A percentile compares a stretch with the other conserved stretches of the same genome.
These are phyloP conservation scores for Kluyveromyces lactis DNA, from an alignment of 805 yeast species.

Conservation along the genomic window DNA sequence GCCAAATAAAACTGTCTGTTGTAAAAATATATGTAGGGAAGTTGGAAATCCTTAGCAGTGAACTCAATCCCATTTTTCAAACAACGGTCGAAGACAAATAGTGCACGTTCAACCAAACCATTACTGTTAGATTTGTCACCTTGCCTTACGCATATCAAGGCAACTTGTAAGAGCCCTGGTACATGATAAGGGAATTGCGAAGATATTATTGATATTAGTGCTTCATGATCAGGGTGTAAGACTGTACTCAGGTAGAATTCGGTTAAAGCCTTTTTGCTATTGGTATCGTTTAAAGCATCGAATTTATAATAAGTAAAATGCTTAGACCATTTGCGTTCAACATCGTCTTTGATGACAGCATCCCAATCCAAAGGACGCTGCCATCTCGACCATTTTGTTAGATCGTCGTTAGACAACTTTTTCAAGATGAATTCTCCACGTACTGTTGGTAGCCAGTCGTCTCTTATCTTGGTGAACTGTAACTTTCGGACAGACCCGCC, in stretches of 20 bases:
- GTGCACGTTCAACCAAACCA: slow-evolving; percentile 66
- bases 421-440: slow-evolving; percentile 56
- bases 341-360: slow-evolving; percentile 38
- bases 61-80: slow-evolving; percentile 53
- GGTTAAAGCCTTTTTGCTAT: slow-evolving; percentile 28
- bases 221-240: slow-evolving; percentile 72
- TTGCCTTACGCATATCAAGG: slow-evolving; percentile 64
- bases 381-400: slow-evolving; percentile 31
- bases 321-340: slow-evolving; percentile 28
- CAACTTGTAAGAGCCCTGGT: slow-evolving; percentile 71
- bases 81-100: slow-evolving; percentile 73
- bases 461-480: slow-evolving; percentile 61
- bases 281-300: slow-evolving; percentile 31
- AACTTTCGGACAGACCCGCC: slow-evolving; percentile 50
- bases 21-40: slow-evolving; percentile 68
- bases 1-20: slow-evolving; percentile 74
- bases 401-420: slow-evolving; percentile 35
- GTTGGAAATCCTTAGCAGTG: slow-evolving; percentile 45
- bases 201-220: slow-evolving; percentile 45
- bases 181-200: slow-evolving; percentile 64
- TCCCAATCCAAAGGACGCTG: slow-evolving; percentile 39
- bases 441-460: slow-evolving; percentile 71
- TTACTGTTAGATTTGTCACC: slow-evolving; percentile 64
- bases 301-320: slow-evolving; percentile 50
- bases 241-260: slow-evolving; percentile 59